These are phyloP conservation scores for Monosporascus sp. DNA, from an alignment of 2,329 filamentous ascomycete species.

Conservation along the genomic window DNA sequence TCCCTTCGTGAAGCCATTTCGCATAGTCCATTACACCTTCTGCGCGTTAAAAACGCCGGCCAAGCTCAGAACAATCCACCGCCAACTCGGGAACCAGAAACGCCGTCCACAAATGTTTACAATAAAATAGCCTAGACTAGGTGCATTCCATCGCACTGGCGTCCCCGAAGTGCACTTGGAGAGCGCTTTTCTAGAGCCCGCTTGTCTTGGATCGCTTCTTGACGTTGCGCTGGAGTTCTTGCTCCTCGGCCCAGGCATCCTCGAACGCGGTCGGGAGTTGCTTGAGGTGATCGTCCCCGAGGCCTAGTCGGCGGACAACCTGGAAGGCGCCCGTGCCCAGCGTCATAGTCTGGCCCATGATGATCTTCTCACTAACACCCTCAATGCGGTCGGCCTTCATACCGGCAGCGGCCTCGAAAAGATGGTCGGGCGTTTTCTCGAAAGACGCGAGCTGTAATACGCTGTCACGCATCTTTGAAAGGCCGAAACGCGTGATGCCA, in stretches of 20 bases:
- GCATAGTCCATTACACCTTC: too few species aligned
- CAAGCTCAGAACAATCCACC: too few species aligned
- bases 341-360: constrained; percentile 92
- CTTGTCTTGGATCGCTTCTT: constrained; percentile 11
- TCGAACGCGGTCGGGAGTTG: constrained; percentile 65
- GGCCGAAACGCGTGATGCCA: constrained; percentile 91
- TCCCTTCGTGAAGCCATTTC: too few species aligned
- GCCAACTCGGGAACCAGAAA: neutral
- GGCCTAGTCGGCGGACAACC: constrained; percentile 71
- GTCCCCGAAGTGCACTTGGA: too few species aligned
- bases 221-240: constrained; percentile 13
- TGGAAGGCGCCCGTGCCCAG: constrained; percentile 91
- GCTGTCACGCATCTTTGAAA: constrained; percentile 93
- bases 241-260: constrained; percentile 50
- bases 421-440: constrained; percentile 95
- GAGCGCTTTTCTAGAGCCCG: constrained; percentile 4
- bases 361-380: constrained; percentile 94
- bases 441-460: constrained; percentile 93
- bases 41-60: too few species aligned
- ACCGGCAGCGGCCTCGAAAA: constrained; percentile 88
- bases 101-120: neutral
- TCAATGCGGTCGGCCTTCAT: constrained; percentile 92
- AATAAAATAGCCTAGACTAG: too few species aligned
- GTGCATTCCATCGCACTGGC: too few species aligned
- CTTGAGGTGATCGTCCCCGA: constrained; percentile 54